Conservation (phyloP, 768 basidiomycete genomes). For the Rhodotorula kratochvilovae region DNA sequence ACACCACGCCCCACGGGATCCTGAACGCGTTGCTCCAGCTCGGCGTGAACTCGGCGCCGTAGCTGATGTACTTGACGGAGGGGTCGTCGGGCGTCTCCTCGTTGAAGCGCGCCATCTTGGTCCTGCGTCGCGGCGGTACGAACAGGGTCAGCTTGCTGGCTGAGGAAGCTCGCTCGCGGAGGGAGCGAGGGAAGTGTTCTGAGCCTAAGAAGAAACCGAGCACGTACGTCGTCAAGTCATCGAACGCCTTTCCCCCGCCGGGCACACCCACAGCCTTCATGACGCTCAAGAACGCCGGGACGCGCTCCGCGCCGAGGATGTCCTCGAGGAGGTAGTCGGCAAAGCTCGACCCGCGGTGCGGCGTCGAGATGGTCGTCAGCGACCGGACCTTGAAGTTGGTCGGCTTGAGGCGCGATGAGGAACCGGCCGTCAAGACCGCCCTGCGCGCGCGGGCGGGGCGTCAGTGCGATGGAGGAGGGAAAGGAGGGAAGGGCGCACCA, state of each 20-base stretch:
- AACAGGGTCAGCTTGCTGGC: no score
- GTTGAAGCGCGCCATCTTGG: slow-evolving; percentile 85
- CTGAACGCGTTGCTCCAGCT: slow-evolving; percentile 49
- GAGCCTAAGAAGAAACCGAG: background rate
- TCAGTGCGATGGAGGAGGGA: background rate
- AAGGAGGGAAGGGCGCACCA: slow-evolving; percentile 54
- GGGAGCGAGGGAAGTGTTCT: background rate
- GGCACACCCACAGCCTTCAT: slow-evolving; percentile 78
- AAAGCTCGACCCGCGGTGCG: slow-evolving; percentile 88
- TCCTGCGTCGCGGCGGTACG: slow-evolving; percentile 44
- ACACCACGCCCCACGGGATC: slow-evolving; percentile 37
- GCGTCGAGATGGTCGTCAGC: slow-evolving; percentile 89
- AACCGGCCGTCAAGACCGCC: slow-evolving; percentile 90
- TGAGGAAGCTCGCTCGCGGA: background rate
- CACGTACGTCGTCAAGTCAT: slow-evolving; percentile 63
- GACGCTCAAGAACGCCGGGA: slow-evolving; percentile 50
- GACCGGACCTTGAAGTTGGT: slow-evolving; percentile 73
- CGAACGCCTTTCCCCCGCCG: slow-evolving; percentile 91
- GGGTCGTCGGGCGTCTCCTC: slow-evolving; percentile 72
- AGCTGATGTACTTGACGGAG: slow-evolving; percentile 82
- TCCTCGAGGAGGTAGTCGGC: slow-evolving; percentile 77
- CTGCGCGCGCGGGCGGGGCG: slow-evolving; percentile 43
- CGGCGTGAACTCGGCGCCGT: slow-evolving; percentile 87
- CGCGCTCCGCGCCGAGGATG: slow-evolving; percentile 48
- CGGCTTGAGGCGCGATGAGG: slow-evolving; percentile 73